These are phyloP conservation scores for Crithidia expoeki DNA, from an alignment of 208 protist genomes.

Conservation along the genomic window DNA sequence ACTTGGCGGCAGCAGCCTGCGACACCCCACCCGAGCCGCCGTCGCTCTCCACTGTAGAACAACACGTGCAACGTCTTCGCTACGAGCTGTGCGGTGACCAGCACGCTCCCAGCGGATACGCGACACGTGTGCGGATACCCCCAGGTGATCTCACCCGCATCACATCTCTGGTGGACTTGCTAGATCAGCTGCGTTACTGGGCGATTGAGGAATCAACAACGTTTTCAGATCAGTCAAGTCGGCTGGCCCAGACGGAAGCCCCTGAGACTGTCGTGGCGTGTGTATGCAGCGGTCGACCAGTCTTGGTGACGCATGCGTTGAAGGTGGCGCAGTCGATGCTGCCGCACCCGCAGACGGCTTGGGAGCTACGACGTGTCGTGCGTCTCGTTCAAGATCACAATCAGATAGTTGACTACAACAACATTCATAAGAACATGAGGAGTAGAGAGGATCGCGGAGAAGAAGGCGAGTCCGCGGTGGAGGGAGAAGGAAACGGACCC, in stretches of 20 bases:
- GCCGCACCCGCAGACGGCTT: conserved; percentile 52
- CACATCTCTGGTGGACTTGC: conserved; percentile 38
- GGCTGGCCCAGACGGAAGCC: conserved; percentile 57
- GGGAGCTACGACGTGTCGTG: conserved; percentile 48
- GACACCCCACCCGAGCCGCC: conserved; percentile 3
- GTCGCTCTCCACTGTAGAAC: conserved; percentile 24
- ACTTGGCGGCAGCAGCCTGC: neutral
- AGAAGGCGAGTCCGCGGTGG: neutral
- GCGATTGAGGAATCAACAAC: conserved; percentile 66
- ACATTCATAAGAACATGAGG: neutral
- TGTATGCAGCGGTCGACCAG: conserved; percentile 45
- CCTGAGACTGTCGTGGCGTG: conserved; percentile 58
- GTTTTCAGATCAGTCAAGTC: conserved; percentile 54
- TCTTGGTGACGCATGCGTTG: conserved; percentile 49
- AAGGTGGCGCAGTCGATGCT: conserved; percentile 48
- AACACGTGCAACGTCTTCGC: conserved; percentile 32
- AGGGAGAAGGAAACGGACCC: neutral
- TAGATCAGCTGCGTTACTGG: conserved; percentile 77
- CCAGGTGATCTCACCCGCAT: conserved; percentile 46
- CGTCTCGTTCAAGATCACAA: neutral
- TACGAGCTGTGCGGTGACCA: conserved; percentile 23
- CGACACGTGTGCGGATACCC: conserved; percentile 14
- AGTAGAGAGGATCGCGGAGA: neutral
- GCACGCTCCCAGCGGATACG: conserved; percentile 16
- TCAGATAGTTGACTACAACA: neutral